Base-by-base conservation (phyloP, 2,329 filamentous ascomycete genomes). In the Fusarium algeriense region DNA sequence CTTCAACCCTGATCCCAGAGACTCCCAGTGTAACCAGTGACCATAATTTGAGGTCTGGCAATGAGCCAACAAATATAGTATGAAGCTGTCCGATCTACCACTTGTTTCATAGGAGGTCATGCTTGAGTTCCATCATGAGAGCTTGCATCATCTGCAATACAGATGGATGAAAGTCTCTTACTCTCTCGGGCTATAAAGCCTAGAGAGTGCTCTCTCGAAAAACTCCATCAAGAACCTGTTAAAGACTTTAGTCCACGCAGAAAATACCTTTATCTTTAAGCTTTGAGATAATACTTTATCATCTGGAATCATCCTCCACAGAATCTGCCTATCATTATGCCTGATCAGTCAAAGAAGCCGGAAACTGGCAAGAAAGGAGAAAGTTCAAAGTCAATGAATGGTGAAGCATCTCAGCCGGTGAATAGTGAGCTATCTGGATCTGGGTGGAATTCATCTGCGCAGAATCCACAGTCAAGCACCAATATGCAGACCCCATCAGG, bases 31-130 rank as follows among this genome's bases (percentile, higher is more conserved):
- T 60, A 70, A 53, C 41, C 13, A 34, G 17, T 28, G 13, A 30
- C 4, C 14, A 15, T 48, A 35, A 14, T 30, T 55, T 37, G 20
- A 35, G 23, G 43, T 19, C 20, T 53, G 45, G 46, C 17, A 48
- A 48, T 11, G 23, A 59, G 30, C 58, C 38, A 45, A 34, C 45
- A 52, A 70, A 53, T 32, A 44, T 35, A 40, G 44, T 55, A 69
- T 56, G n/a, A 44, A 28, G 32, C 20, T 45, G 41, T 56, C 44
- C 55, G 23, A 7, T 50, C 26, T 35, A 54, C 20, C 6, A 49
- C 60, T 23, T 23, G 40, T 48, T 40, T 43, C 20, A 46, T 30
- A 34, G 52, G 34, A 61, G 45, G 44, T 32, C 26, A 48, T 12
- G 26, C 38, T 14, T 59, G 32, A 52, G 41, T 60, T 45, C 43